phyloP scores from a whole-genome alignment of 2,329 filamentous ascomycete genomes.

The Arthrobotrys sinensis region DNA sequence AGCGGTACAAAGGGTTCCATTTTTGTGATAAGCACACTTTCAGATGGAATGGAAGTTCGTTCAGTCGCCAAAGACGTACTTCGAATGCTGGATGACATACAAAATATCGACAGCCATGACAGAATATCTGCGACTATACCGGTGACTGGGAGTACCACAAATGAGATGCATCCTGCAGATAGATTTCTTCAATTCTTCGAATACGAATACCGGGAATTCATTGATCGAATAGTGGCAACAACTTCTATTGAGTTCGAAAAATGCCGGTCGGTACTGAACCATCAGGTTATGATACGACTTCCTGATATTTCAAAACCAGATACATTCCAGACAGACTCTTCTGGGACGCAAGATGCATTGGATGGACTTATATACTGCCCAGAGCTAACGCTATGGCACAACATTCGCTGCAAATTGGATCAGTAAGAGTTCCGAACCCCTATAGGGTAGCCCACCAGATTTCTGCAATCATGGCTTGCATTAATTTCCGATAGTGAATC shows the following conservation, averaged over 20 bases:
- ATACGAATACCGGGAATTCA: background rate
- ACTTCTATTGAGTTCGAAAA: background rate
- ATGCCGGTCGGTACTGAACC: background rate
- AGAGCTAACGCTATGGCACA: background rate
- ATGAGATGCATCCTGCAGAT: background rate
- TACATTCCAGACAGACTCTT: background rate
- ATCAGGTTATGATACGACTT: background rate
- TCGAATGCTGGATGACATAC: background rate
- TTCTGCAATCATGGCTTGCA: background rate
- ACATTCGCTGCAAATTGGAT: background rate
- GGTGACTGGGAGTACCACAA: too few relatives aligned
- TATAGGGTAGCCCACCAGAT: too few relatives aligned
- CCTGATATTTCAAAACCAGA: background rate
- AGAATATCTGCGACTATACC: too few relatives aligned
- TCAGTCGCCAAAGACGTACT: background rate
- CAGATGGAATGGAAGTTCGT: slow-evolving; percentile 5
- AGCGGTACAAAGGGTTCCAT: background rate
- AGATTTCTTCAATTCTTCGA: background rate
- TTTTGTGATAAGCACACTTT: background rate
- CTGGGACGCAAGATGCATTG: background rate
- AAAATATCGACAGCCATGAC: background rate
- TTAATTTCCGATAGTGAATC: background rate
- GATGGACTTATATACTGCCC: background rate
- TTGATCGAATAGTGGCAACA: background rate
- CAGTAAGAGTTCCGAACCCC: too few relatives aligned